Evolutionary conservation across 2,329 filamentous ascomycete genomes (phyloP).

Genomic region (Aspergillus fructus): DNA sequence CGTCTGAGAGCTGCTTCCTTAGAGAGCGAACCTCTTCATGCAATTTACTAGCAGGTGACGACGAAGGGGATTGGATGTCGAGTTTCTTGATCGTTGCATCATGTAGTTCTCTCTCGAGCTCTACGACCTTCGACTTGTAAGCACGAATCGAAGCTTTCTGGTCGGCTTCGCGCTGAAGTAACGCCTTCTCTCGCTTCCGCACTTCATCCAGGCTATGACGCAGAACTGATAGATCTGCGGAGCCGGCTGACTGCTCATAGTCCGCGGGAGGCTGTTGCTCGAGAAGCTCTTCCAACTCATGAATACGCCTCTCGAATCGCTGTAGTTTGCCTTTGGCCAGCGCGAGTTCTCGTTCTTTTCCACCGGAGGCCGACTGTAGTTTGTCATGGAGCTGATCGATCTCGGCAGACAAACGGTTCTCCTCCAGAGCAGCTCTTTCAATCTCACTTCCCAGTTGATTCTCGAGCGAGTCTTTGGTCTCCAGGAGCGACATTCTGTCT

Average conservation of each 20-base stretch:
- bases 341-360: slow-evolving; percentile 49
- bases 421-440: slow-evolving; percentile 64
- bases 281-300: slow-evolving; percentile 53
- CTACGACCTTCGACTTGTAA: slow-evolving; percentile 64
- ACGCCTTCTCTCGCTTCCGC: slow-evolving; percentile 65
- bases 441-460: slow-evolving; percentile 65
- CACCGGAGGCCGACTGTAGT: slow-evolving; percentile 40
- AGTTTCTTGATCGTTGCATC: slow-evolving; percentile 57
- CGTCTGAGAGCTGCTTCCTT: slow-evolving; percentile 60
- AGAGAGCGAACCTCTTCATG: slow-evolving; percentile 58
- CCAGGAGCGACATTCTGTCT: slow-evolving; percentile 59
- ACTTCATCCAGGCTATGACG: slow-evolving; percentile 63
- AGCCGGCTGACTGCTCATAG: slow-evolving; percentile 32
- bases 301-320: slow-evolving; percentile 60
- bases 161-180: slow-evolving; percentile 63
- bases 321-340: slow-evolving; percentile 61
- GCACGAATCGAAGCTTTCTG: slow-evolving; percentile 63
- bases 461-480: slow-evolving; percentile 61
- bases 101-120: slow-evolving; percentile 67
- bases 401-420: slow-evolving; percentile 57
- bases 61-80: slow-evolving; percentile 53
- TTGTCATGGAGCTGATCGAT: slow-evolving; percentile 54
- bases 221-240: slow-evolving; percentile 58
- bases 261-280: slow-evolving; percentile 52
- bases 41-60: slow-evolving; percentile 45